Evolutionary conservation across 352 stramenopile species (phyloP), one percentile per base, ranked within the genome.

Genomic region (Phytophthora cryptogea): DNA sequence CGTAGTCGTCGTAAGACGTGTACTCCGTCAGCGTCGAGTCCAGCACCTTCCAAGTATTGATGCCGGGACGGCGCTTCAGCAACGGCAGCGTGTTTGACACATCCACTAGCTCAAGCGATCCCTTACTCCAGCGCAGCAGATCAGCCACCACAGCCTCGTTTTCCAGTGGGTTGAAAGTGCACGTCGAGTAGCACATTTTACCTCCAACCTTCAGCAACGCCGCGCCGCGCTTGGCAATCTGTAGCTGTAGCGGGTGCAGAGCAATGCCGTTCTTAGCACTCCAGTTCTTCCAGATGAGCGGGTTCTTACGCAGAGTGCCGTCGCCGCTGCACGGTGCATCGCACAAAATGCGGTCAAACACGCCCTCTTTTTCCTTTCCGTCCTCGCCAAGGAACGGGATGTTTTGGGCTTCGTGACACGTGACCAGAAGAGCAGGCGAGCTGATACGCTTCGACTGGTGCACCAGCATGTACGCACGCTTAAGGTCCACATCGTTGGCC

Each of bases 121-220:
- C 88, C 20, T 97, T 84, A 45, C 89, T 83, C 64, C 88, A 92
- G 23, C 96, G 87, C 53, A 99, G 77, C 26, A 99, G 75, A 23
- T 98, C 91, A 0, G 89, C 83, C 7, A 99, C 97, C n/a, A 99
- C 95, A 8, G 98, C 98, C 74, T 99, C 98, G 76, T 99, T 96
- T 80, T 99, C 98, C 23, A 99, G 74, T 10, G 98, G 98, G 79
- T 99, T 99, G 61, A 99, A 92, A 53, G 91, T 98, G 63, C 98
- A 99, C 52, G 95, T 98, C 35, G 90, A 98, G 75, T 98, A 99
- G 46, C 97, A 97, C 79, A 99, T 96, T 59, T 82, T 86, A 14
- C 96, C 96, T 8, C 93, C 95, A 20, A 97, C 74, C 64, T 95
- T 96, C 6, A 99, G 71, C 20, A 99, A 72, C 33, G 92, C 73